Evolutionary conservation across 2,329 filamentous ascomycete genomes (phyloP), one percentile per base, ranked within the genome.

Genomic region (Pestalotiopsis sp.): DNA sequence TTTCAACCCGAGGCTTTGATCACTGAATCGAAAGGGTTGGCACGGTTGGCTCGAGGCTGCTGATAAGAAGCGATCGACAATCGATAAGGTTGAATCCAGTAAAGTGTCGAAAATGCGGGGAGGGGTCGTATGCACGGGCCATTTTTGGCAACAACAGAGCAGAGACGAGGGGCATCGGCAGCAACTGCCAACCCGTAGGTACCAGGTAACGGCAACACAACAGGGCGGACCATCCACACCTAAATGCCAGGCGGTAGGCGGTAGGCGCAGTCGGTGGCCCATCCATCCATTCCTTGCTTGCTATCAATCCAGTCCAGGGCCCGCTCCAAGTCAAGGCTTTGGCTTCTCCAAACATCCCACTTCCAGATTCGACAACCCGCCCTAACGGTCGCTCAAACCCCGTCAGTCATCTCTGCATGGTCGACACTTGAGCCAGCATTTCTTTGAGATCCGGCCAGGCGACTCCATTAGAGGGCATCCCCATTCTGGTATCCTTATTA

Each of bases 291-390:
- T 36, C 25, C 57, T 23, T 27, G n/a, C 23, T 20, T 59, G 27
- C 23, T 23, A 20, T 58, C 23, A 17, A 27, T 59, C 57, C 17
- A 25, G 12, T 12, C 23, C 25, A 6, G 27, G 27, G 20, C 27
- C 57, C 23, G 27, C 23, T 59, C 23, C 38, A 49, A 49, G 38
- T 39, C 31, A 41, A 39, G 62, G 62, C 39, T 39, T 39, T 57
- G 64, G 45, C 41, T 66, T 57, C 65, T 62, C 59, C 52, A 61
- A 56, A 67, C 66, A 67, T 67, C 66, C 66, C 66, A 67, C 66
- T 67, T 67, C 66, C 39, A 67, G 38, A 45, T 45, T 62, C 59
- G 41, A 67, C 66, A 63, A 52, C 57, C 66, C 66, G 59, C 66
- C 64, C 45, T 52, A 52, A 52, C 45, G 45, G 45, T 52, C 45